Base-by-base conservation (phyloP, 179 eudicot genomes). In the Heliamphora pulchella region DNA sequence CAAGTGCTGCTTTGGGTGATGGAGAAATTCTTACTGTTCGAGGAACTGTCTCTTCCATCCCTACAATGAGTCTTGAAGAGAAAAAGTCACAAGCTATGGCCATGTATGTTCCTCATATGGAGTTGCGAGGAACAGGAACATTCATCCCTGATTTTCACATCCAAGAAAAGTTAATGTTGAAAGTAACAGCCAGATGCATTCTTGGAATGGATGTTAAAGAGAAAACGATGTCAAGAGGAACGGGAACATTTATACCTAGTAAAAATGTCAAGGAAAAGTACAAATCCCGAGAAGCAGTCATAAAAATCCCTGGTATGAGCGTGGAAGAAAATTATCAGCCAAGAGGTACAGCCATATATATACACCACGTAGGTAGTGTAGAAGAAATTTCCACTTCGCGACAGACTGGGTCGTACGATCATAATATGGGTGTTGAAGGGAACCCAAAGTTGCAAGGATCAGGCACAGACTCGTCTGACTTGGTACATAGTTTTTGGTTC, bases 81-180 rank as follows among this genome's bases (percentile, higher is more conserved):
- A 74, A 39, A 14, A 22, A 54, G 8, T 53, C 62, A 13, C 62
- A 20, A 54, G 77, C 8, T 54, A 39, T 7, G 14, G 48, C 18
- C 44, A 31, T 17, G 53, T 53, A 54, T 20, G 13, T 53, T 31
- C 46, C 4, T 54, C 13, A 13, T 54, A 22, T 5, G 77, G 46
- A 65, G 54, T 75, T 83, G 7, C 81, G 85, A 77, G 91, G 89
- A 80, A 82, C 86, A 3, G 88, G 88, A 67, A 71, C 83, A 51
- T 87, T 76, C 80, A 79, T 87, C 54, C 89, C 91, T 77, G 78
- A 73, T 44, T 13, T 31, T 53, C 17, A 8, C 20, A n/a, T 51
- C 51, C 43, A 72, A 70, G 22, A 48, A 72, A 72, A 20, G 61
- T 9, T 20, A 15, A 48, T 18, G 75, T 46, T 18, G 31, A 20